Conservation (phyloP, 495 filamentous ascomycete genomes). For the Penicillium longicatenatum region DNA sequence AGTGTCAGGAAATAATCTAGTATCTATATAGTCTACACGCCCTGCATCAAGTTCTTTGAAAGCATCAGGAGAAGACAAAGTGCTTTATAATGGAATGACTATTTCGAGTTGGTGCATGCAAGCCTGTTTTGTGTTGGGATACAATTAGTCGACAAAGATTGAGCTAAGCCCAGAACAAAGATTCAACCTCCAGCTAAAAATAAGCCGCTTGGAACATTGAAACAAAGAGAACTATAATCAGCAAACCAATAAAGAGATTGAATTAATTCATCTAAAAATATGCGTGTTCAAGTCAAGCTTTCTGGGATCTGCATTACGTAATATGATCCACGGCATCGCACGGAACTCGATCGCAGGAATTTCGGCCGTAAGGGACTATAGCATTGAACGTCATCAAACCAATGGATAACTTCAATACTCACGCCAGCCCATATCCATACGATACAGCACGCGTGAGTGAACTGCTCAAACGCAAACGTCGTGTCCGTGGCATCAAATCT, state of each 20-base stretch:
- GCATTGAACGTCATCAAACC: not conserved
- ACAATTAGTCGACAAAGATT: not conserved
- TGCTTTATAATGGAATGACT: too few relatives aligned
- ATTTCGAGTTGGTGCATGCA: not conserved
- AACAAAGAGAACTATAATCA: too few relatives aligned
- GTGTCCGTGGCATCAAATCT: conserved; percentile 8
- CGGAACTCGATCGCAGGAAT: not conserved
- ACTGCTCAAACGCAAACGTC: conserved; percentile 15
- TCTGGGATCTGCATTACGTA: too few relatives aligned
- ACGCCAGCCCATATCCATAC: conserved; percentile 9
- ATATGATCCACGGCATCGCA: not conserved
- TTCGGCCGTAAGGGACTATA: not conserved
- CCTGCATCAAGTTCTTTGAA: too few relatives aligned
- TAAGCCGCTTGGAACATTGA: not conserved
- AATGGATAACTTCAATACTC: not conserved
- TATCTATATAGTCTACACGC: too few relatives aligned
- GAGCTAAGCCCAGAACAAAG: too few relatives aligned
- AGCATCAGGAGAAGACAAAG: too few relatives aligned
- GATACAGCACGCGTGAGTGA: conserved; percentile 9
- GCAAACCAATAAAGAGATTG: too few relatives aligned
- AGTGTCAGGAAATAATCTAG: too few relatives aligned
- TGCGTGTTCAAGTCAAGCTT: too few relatives aligned
- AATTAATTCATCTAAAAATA: too few relatives aligned
- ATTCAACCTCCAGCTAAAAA: too few relatives aligned
- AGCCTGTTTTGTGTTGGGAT: not conserved